phyloP scores from a whole-genome alignment of 352 stramenopile genomes.

The Phytophthora hibernalis region DNA sequence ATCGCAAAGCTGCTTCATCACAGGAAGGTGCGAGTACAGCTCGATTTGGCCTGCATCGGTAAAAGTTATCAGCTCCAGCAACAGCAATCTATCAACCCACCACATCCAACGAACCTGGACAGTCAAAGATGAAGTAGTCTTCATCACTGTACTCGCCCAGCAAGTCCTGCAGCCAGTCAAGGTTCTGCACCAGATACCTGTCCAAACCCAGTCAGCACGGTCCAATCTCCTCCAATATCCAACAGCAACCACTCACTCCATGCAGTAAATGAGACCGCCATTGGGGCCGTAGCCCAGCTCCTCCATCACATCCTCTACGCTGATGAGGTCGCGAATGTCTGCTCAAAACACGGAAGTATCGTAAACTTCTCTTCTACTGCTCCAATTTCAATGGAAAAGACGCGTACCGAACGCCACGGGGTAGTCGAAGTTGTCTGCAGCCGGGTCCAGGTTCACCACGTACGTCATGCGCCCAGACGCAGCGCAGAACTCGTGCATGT shows the following conservation, averaged over 20 bases:
- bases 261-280: slow-evolving; percentile 98
- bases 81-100: not conserved
- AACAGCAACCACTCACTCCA: slow-evolving; percentile 92
- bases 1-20: slow-evolving; percentile 91
- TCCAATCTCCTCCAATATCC: not conserved
- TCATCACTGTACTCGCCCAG: slow-evolving; percentile 92
- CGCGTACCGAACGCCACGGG: slow-evolving; percentile 85
- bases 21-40: slow-evolving; percentile 91
- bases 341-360: slow-evolving; percentile 16
- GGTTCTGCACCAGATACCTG: slow-evolving; percentile 92
- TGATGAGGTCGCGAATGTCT: slow-evolving; percentile 96
- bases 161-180: slow-evolving; percentile 96
- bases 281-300: slow-evolving; percentile 98
- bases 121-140: slow-evolving; percentile 99
- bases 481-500: slow-evolving; percentile 93
- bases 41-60: slow-evolving; percentile 86
- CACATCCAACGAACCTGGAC: slow-evolving; percentile 85
- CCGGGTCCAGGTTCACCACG: slow-evolving; percentile 98
- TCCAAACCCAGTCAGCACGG: slow-evolving; percentile 10
- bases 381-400: slow-evolving; percentile 15
- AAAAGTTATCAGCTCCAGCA: slow-evolving; percentile 9
- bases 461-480: slow-evolving; percentile 89
- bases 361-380: slow-evolving; percentile 19
- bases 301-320: slow-evolving; percentile 97
- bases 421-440: slow-evolving; percentile 92